A percentile compares a stretch with the other conserved stretches of the same genome.
These are phyloP conservation scores for Hyaloperonospora arabidopsidis DNA, from an alignment of 352 stramenopile genomes.

Conservation along the genomic window DNA sequence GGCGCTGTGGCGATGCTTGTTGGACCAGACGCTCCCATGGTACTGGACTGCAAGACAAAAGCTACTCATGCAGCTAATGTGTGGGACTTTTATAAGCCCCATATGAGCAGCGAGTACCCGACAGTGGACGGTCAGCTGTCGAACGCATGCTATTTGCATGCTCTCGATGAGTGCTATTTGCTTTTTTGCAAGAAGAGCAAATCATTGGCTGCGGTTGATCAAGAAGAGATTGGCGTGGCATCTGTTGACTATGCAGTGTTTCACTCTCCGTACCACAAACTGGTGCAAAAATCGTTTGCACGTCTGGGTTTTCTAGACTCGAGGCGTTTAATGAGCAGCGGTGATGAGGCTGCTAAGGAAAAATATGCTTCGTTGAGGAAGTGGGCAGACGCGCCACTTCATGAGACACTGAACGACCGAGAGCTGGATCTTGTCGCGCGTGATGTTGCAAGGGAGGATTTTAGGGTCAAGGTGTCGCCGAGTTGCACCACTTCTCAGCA, in stretches of 20 bases:
- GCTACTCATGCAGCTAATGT: conserved; percentile 89
- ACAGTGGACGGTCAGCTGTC: conserved; percentile 92
- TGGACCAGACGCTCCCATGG: conserved; percentile 91
- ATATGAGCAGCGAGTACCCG: conserved; percentile 89
- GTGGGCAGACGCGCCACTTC: conserved; percentile 70
- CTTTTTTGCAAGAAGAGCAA: conserved; percentile 85
- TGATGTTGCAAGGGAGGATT: conserved; percentile 64
- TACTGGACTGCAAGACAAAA: conserved; percentile 82
- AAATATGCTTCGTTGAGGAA: conserved; percentile 43
- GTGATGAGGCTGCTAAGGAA: conserved; percentile 11
- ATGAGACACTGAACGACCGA: conserved; percentile 89
- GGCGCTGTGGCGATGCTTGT: conserved; percentile 94
- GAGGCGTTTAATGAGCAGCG: conserved; percentile 22
- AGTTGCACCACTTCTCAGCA: conserved; percentile 81
- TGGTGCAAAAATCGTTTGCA: conserved; percentile 94
- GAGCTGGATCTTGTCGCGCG: conserved; percentile 87
- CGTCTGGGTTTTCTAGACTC: conserved; percentile 78
- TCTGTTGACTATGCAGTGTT: conserved; percentile 92
- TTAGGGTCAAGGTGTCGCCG: conserved; percentile 71
- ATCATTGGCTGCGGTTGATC: conserved; percentile 5
- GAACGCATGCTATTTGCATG: conserved; percentile 92
- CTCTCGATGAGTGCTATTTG: conserved; percentile 92
- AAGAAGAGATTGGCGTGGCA: conserved; percentile 27
- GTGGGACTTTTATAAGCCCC: conserved; percentile 99
- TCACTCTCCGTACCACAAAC: conserved; percentile 98